phyloP scores from a whole-genome alignment of 1,139 yeast genomes.

The Diutina neorugosa region DNA sequence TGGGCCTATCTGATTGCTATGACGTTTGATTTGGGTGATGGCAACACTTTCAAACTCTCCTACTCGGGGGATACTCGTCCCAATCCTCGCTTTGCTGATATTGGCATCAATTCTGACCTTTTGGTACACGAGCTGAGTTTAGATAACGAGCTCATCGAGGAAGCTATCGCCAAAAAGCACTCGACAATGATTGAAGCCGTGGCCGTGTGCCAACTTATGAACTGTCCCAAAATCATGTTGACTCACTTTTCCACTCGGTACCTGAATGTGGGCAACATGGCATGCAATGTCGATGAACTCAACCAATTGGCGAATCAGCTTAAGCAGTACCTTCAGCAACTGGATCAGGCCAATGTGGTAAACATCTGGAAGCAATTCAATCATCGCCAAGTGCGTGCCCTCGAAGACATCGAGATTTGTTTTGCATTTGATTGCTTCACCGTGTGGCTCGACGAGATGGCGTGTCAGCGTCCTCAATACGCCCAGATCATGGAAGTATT shows the following conservation, averaged over 20 bases:
- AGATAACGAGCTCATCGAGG: conserved; percentile 68
- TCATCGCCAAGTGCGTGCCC: not conserved
- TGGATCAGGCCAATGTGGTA: not conserved
- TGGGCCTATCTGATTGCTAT: conserved; percentile 70
- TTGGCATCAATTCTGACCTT: conserved; percentile 63
- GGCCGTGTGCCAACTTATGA: conserved; percentile 56
- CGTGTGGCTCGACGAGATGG: not conserved
- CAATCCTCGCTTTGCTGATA: conserved; percentile 40
- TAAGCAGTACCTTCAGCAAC: not conserved
- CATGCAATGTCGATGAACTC: not conserved
- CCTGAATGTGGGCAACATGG: not conserved
- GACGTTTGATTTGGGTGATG: conserved; percentile 23
- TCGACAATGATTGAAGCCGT: conserved; percentile 89
- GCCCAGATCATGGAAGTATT: not conserved
- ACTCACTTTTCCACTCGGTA: conserved; percentile 90
- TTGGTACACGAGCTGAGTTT: conserved; percentile 89
- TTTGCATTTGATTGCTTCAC: conserved; percentile 1
- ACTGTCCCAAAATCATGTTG: conserved; percentile 55
- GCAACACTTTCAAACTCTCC: conserved; percentile 48
- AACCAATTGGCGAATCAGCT: not conserved
- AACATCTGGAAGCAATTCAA: not conserved
- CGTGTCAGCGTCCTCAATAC: not conserved
- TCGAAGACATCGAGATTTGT: conserved; percentile 1
- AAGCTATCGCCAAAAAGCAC: conserved; percentile 75
- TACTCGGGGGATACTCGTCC: conserved; percentile 97